These are phyloP conservation scores for Fagopyrum tataricum DNA, from an alignment of 148 eudicot genomes.

Conservation along the genomic window DNA sequence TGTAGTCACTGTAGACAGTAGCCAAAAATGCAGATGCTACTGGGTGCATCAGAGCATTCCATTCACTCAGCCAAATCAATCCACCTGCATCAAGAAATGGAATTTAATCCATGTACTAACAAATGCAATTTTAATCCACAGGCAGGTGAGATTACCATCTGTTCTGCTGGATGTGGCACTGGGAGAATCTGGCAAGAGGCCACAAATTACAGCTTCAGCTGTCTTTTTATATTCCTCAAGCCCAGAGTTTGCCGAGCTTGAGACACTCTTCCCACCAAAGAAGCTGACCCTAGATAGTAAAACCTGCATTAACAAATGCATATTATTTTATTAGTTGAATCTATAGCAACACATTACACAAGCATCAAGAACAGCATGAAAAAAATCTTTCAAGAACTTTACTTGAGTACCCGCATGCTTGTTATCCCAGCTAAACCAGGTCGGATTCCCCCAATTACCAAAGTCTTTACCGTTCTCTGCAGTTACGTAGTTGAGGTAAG, in stretches of 20 bases:
- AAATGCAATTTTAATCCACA: background rate
- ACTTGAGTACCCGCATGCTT: constrained; percentile 93
- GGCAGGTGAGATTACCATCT: constrained; percentile 29
- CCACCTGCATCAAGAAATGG: constrained; percentile 59
- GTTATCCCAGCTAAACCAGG: constrained; percentile 97
- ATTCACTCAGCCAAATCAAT: constrained; percentile 74
- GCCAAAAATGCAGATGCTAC: constrained; percentile 89
- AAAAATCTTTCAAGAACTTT: background rate
- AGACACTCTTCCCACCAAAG: constrained; percentile 49
- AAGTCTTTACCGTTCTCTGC: constrained; percentile 51
- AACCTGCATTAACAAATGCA: constrained; percentile 36
- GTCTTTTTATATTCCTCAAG: constrained; percentile 52
- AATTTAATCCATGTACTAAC: background rate
- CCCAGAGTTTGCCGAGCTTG: constrained; percentile 43
- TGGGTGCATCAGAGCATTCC: constrained; percentile 87
- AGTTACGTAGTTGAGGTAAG: constrained; percentile 58
- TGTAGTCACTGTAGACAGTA: constrained; percentile 73
- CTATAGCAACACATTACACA: background rate
- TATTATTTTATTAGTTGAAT: background rate
- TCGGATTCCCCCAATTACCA: constrained; percentile 63
- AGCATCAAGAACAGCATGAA: background rate
- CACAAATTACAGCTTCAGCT: constrained; percentile 82
- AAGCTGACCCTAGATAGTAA: constrained; percentile 75
- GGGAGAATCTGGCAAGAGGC: constrained; percentile 78
- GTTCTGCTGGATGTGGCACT: constrained; percentile 79